Evolutionary conservation across 768 basidiomycete species (phyloP), one percentile per base, ranked within the genome.

Genomic region (Leucosporidium yakuticum): DNA sequence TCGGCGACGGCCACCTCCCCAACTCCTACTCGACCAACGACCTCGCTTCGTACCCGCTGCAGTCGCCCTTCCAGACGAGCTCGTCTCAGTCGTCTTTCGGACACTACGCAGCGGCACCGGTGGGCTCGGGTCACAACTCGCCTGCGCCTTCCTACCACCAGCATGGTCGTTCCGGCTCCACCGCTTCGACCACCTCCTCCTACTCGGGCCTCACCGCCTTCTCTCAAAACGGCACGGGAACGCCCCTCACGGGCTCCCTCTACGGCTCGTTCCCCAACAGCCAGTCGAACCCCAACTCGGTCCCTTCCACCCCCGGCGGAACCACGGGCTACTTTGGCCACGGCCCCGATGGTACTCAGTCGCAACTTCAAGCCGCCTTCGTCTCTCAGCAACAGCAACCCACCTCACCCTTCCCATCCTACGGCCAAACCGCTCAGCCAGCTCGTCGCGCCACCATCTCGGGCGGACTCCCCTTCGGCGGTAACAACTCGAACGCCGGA

Each of bases 101-200:
- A 12, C 53, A 57, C 54, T 49, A 49, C 60, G 11, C 50, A 39
- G 12, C 48, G n/a, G 54, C 31, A 8, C 19, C 32, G n/a, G 4
- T 21, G 21, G 64, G 65, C 25, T 62, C 39, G 50, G 48, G 48
- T 4, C 48, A 23, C 51, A 60, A 60, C 17, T 73, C 71, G n/a
- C 71, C 71, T 0, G 68, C 56, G 7, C 56, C 56, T 15, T 44
- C 39, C 25, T 49, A 48, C 48, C 48, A 20, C 47, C 39, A 50
- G 23, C 71, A 73, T 48, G 62, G 58, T 12, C 71, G 71, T 39
- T 69, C 71, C n/a, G 71, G 68, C n/a, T 73, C 71, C 62, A 73
- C 71, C 20, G 68, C 71, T 2, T 73, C 71, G 36, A 67, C 60
- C 36, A 67, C 60, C 20, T 69, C 68, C 55, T 63, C 66, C 29